Base-by-base conservation (phyloP, 1,284 basidiomycete species). In the Irpex rosettiformis region DNA sequence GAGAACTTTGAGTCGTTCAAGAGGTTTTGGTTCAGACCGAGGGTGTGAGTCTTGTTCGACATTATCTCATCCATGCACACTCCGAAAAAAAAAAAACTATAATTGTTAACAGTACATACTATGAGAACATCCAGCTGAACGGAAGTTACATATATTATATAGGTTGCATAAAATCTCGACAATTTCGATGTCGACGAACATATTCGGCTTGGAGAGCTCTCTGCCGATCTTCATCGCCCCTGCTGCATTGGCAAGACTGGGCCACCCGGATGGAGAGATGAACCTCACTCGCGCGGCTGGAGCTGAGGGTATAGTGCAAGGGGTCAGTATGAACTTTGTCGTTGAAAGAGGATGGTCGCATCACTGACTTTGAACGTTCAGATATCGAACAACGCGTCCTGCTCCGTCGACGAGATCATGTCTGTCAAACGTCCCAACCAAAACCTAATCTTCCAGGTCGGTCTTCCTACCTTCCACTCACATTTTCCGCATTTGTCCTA, bases 261-360 rank as follows among this genome's bases (percentile, higher is more conserved):
- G 83, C 4, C 85, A 87, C 64, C 83, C 83, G 8, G 81, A 85
- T 53, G 85, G 85, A 24, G 84, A 87, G 67, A 75, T 84, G 63
- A 80, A 80, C 67, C 65, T 87, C 45, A 85, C 82, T 4, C 73
- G 79, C 53, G 84, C 83, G 0, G 84, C 82, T 0, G 82, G 76
- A 1, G 77, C 79, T 64, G 77, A 83, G 55, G 78, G 77, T 27
- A 73, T 87, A 55, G 81, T 86, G 56, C 84, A 85, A 66, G 83
- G 85, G 76, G 82, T 82, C 47, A 62, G 74, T 63, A 29, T 4
- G 30, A 57, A 25, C 13, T 21, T n/a, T 16, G n/a, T 18, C 30
- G 1, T 51, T 27, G 56, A 25, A 4, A 11, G 16, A 16, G 37
- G 25, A 8, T 16, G 24, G 18, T 10, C 18, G 33, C 33, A 37